phyloP scores from a whole-genome alignment of 139 green algal genomes.

The Spirogloea muscicola region DNA sequence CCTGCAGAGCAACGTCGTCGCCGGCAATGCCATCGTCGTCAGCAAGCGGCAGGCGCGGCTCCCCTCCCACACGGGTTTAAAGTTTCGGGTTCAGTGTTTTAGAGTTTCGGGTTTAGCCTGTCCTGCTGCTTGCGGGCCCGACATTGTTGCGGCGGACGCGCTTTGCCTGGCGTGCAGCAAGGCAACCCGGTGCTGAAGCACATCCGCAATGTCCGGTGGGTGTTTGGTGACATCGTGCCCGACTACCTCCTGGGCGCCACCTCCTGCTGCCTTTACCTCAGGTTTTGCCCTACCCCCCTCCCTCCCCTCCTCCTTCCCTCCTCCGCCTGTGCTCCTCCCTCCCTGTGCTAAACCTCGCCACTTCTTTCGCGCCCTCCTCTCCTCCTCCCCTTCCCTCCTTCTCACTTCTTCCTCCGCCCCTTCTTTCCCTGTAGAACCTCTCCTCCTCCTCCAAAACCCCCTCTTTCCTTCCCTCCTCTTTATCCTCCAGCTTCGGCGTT shows the following conservation, averaged over 20 bases:
- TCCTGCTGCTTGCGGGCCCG: too few species aligned
- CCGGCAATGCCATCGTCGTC: too few species aligned
- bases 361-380: neutral
- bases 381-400: neutral
- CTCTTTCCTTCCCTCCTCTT: too few species aligned
- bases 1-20: too few species aligned
- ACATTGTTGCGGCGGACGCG: too few species aligned
- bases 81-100: too few species aligned
- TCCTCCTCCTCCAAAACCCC: too few species aligned
- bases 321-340: neutral
- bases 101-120: too few species aligned
- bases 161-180: constrained; percentile 57
- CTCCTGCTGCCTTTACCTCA: constrained; percentile 16
- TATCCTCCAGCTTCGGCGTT: neutral
- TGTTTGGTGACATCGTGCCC: constrained; percentile 69
- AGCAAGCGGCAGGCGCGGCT: too few species aligned
- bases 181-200: constrained; percentile 85
- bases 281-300: constrained; percentile 5
- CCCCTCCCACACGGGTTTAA: too few species aligned
- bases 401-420: too few species aligned
- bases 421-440: too few species aligned
- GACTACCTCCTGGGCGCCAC: constrained; percentile 68
- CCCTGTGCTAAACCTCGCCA: neutral
- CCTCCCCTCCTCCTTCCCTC: neutral
- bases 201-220: constrained; percentile 79